These are phyloP conservation scores for Carex cristatella DNA, from an alignment of 176 grass and related monocot species.

Conservation along the genomic window DNA sequence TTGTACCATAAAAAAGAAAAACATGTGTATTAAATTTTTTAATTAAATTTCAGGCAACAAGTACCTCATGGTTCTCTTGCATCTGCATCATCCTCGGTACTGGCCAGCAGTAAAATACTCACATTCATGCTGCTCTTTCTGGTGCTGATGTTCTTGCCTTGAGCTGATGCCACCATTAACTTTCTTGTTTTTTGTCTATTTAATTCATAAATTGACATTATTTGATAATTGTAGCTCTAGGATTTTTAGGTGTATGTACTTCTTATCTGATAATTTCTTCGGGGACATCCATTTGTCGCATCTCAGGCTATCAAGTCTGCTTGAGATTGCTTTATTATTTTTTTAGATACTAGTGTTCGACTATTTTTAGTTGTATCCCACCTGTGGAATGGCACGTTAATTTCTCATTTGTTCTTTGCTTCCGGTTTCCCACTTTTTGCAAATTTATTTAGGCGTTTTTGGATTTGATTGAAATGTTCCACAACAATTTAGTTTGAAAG, in stretches of 20 bases:
- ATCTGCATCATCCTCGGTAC: not conserved
- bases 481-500: not conserved
- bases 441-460: not conserved
- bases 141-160: slow-evolving; percentile 12
- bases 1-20: not conserved
- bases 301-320: slow-evolving; percentile 7
- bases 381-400: not conserved
- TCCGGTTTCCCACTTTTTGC: not conserved
- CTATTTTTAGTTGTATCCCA: not conserved
- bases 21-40: slow-evolving; percentile 3
- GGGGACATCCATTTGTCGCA: slow-evolving; percentile 2
- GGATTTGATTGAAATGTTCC: not conserved
- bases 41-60: slow-evolving; percentile 50
- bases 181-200: slow-evolving; percentile 9
- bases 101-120: slow-evolving; percentile 24
- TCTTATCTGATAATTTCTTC: slow-evolving; percentile 15
- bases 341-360: not conserved
- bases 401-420: not conserved
- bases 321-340: not conserved
- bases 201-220: slow-evolving; percentile 32
- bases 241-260: slow-evolving; percentile 16
- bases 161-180: slow-evolving; percentile 8
- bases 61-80: slow-evolving; percentile 44
- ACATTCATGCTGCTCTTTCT: slow-evolving; percentile 26
- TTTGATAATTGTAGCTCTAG: slow-evolving; percentile 28